Evolutionary conservation across 192 early-diverging fungal genomes (phyloP), one percentile per base, ranked within the genome.

Genomic region (Rhizoclosmatium globosum): DNA sequence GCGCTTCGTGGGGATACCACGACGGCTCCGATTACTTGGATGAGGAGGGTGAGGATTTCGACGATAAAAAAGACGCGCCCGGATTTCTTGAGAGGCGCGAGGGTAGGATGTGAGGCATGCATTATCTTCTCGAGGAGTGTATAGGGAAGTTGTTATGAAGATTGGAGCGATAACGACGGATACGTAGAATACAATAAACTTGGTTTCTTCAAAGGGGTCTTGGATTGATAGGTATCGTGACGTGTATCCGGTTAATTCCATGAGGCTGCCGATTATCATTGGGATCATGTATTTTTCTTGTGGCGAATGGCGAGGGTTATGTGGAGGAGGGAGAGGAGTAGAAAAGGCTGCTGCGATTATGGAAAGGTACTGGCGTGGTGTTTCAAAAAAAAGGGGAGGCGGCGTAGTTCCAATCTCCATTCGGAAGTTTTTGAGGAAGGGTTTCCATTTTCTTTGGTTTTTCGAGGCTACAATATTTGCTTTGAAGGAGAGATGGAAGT

Each of bases 91-190:
- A 31, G 31, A 1, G 69, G 57, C 0, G 67, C 73, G 77, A 43
- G 56, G 45, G 50, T 4, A 1, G 78, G 31, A 68, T 71, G 56
- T 19, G n/a, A 41, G 19, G 17, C 46, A 1, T 77, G 68, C 31
- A 60, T 53, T 13, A 69, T 46, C 47, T 69, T 69, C 4, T 69
- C 67, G 11, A 82, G 59, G 23, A 82, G 31, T 7, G 81, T 53
- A 46, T 82, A 82, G 38, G 3, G 76, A 44, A 23, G 81, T 77
- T 17, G 81, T 77, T 42, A 82, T 59, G 47, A 82, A 71, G 19
- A 82, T 68, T 59, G 81, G 81, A 9, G 78, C 68, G n/a, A 82
- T 70, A 39, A 82, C 64, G 62, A 79, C 74, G 19, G 74, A 64
- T 19, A n/a, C 78, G 13, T 75, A 41, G 9, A 64, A 70, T 11